These are phyloP conservation scores for Ophiostoma fasciatum DNA, from an alignment of 2,329 filamentous ascomycete species.

Conservation along the genomic window DNA sequence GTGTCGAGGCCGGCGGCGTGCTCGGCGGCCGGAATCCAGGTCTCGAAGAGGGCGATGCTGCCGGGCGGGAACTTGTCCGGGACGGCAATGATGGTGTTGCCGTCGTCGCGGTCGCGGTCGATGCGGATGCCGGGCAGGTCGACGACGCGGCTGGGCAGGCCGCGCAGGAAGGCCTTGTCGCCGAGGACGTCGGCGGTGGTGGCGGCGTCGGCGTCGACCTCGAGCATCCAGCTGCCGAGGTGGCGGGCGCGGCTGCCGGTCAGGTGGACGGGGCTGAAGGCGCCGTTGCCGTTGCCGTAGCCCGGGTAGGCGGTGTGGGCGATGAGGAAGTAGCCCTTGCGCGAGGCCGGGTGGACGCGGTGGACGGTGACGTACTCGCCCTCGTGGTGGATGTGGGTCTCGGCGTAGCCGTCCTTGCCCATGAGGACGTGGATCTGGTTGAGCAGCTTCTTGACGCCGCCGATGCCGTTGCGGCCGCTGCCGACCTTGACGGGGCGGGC, in stretches of 20 bases:
- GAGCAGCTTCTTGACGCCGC: constrained; percentile 76
- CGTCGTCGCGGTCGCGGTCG: constrained; percentile 54
- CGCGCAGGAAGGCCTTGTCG: constrained; percentile 59
- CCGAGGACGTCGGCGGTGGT: constrained; percentile 47
- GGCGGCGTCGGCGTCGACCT: constrained; percentile 66
- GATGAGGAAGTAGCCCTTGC: constrained; percentile 89
- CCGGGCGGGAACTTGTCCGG: constrained; percentile 79
- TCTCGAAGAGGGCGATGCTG: constrained; percentile 90
- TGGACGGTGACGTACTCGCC: constrained; percentile 94
- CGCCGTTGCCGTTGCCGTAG: constrained; percentile 70
- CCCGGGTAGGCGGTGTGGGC: constrained; percentile 93
- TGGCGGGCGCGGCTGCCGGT: constrained; percentile 73
- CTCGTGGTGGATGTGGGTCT: constrained; percentile 94
- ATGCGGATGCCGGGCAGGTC: constrained; percentile 61
- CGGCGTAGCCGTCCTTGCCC: constrained; percentile 87
- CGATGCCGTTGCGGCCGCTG: constrained; percentile 69
- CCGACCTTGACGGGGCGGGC: constrained; percentile 44
- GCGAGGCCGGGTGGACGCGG: constrained; percentile 77
- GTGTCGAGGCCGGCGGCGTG: constrained; percentile 72
- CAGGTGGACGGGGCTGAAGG: constrained; percentile 65
- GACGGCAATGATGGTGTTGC: constrained; percentile 66
- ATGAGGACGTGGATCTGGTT: constrained; percentile 92
- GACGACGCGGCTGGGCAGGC: constrained; percentile 70
- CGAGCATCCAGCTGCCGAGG: constrained; percentile 81
- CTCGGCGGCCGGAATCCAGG: constrained; percentile 81